Percentiles rank a stretch among this genome's conserved stretches.
These are phyloP conservation scores for Heliamphora exappendiculata DNA, from an alignment of 148 eudicot species.

Conservation along the genomic window DNA sequence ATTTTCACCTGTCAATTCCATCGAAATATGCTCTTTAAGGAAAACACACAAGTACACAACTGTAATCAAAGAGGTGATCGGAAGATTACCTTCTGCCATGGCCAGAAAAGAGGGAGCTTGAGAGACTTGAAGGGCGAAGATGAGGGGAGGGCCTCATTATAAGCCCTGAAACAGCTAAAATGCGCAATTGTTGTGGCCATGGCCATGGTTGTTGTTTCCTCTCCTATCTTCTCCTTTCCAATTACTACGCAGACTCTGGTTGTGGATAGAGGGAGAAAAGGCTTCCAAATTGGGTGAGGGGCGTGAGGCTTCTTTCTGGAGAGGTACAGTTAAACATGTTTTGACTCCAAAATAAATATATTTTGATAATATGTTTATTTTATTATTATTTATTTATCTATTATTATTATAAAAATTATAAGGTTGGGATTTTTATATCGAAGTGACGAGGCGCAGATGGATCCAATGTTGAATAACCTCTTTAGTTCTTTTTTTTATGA, in stretches of 20 bases:
- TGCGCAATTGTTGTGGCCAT: conserved; percentile 13
- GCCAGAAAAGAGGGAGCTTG: conserved; percentile 73
- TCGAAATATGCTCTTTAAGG: background rate
- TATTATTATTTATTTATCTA: too few relatives aligned
- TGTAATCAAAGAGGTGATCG: background rate
- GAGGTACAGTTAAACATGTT: too few relatives aligned
- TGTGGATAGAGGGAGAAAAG: background rate
- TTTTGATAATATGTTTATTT: too few relatives aligned
- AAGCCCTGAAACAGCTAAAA: conserved; percentile 26
- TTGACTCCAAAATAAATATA: too few relatives aligned
- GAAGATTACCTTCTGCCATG: conserved; percentile 64
- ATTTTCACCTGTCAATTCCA: conserved; percentile 47
- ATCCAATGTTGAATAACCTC: too few relatives aligned
- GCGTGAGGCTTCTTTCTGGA: background rate
- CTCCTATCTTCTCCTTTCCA: too few relatives aligned
- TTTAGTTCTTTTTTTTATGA: too few relatives aligned
- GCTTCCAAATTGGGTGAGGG: background rate
- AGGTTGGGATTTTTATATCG: too few relatives aligned
- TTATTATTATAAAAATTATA: too few relatives aligned
- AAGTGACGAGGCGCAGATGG: too few relatives aligned
- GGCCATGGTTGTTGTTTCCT: conserved; percentile 9
- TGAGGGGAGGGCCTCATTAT: conserved; percentile 19
- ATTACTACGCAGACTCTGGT: background rate
- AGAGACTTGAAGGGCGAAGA: conserved; percentile 31
- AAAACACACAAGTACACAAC: background rate